Evolutionary conservation across 1,139 yeast species (phyloP), one percentile per base, ranked within the genome.

Genomic region (Yamadazyma conglobata): DNA sequence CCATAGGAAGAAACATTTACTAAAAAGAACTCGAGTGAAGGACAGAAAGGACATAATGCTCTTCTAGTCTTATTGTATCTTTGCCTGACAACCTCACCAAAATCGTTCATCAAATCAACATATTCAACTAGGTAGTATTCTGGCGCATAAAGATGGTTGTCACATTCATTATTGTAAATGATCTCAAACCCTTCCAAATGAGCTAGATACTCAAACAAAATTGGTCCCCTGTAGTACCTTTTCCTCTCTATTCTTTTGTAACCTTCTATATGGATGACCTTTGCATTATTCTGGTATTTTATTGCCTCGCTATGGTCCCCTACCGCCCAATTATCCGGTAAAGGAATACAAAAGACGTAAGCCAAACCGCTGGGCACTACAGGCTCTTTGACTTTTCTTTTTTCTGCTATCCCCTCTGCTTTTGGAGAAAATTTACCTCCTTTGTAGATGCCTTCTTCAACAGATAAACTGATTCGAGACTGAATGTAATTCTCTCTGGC

Each of bases 21-120:
- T 26, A 56, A 54, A 37, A 42, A 48, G 40, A 62, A 61, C 22
- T 33, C 36, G 9, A 56, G 23, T 3, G 48, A 47, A 6, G 48
- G 47, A 39, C 69, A 62, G 33, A 48, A 62, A 3, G 65, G 56
- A 42, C 69, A 62, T 17, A 62, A 38, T 1, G 60, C 69, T 31
- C 50, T 37, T 30, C 66, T 46, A 3, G 64, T 56, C 20, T 42
- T 40, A 28, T 50, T 48, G 20, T 49, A 28, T 5, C 36, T 34
- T 18, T 32, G 15, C 10, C 19, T 18, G 3, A 10, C 10, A 5
- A 3, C 12, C 2, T 19, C 20, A 5, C 27, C 34, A 12, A 12
- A 12, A 6, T 8, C 14, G n/a, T 20, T 22, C n/a, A 7, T 7
- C 9, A 10, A 14, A 3, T 18, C 21, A 6, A 23, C 23, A 11